These are phyloP conservation scores for Dendrobium chrysotoxum DNA, from an alignment of 106 monocot genomes.

Conservation along the genomic window DNA sequence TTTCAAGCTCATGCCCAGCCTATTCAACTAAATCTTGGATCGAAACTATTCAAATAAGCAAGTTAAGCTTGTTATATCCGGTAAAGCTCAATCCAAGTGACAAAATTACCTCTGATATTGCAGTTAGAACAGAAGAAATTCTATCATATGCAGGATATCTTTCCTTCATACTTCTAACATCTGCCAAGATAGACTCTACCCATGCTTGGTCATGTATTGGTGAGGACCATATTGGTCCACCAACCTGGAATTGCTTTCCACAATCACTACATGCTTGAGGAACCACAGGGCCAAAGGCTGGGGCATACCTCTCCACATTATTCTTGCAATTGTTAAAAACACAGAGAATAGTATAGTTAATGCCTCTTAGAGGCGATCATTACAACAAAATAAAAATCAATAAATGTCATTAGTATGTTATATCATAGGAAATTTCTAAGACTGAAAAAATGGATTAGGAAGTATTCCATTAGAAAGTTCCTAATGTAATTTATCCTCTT, in stretches of 20 bases:
- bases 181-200: constrained; percentile 52
- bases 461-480: too few relatives aligned
- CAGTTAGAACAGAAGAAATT: constrained; percentile 72
- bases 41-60: too few relatives aligned
- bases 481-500: too few relatives aligned
- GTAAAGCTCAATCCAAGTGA: too few relatives aligned
- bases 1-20: too few relatives aligned
- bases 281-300: constrained; percentile 76
- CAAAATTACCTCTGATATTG: constrained; percentile 73
- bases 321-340: constrained; percentile 29
- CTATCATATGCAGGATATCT: constrained; percentile 86
- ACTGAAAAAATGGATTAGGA: too few relatives aligned
- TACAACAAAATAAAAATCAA: too few relatives aligned
- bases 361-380: too few relatives aligned
- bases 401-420: too few relatives aligned
- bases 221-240: constrained; percentile 93
- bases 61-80: too few relatives aligned
- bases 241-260: constrained; percentile 83
- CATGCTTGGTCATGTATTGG: constrained; percentile 90
- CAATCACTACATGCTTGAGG: constrained; percentile 76
- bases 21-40: too few relatives aligned
- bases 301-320: constrained; percentile 59
- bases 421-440: too few relatives aligned
- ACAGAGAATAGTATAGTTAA: not conserved
- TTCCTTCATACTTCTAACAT: constrained; percentile 61